Conservation (phyloP, 2,329 filamentous ascomycete genomes). For the Fusarium siculi region DNA sequence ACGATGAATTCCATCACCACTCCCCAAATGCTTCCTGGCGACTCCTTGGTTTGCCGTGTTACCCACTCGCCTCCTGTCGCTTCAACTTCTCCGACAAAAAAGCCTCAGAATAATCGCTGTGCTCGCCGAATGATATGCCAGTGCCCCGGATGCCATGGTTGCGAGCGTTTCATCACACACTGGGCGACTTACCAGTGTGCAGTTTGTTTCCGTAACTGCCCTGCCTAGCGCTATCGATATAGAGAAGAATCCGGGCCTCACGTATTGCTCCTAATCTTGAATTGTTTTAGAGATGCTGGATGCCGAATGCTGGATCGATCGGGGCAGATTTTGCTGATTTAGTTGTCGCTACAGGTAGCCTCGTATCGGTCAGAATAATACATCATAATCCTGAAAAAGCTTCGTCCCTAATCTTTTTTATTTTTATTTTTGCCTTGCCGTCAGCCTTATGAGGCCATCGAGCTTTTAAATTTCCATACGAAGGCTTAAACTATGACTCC, state of each 20-base stretch:
- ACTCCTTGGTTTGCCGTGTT: not conserved
- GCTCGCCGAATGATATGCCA: not conserved
- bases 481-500: too few relatives aligned
- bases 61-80: not conserved
- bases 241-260: not conserved
- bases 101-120: not conserved
- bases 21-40: not conserved
- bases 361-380: too few relatives aligned
- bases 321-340: not conserved
- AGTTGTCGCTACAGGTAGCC: not conserved
- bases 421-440: too few relatives aligned
- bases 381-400: not conserved
- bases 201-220: not conserved
- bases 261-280: not conserved
- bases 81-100: not conserved
- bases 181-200: not conserved
- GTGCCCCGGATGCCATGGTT: not conserved
- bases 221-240: not conserved
- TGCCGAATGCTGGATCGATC: not conserved
- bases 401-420: too few relatives aligned
- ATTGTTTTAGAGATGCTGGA: not conserved
- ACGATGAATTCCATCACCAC: not conserved
- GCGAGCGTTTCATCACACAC: not conserved
- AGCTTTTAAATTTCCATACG: too few relatives aligned
- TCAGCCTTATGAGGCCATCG: too few relatives aligned